phyloP scores from a whole-genome alignment of 208 protist species.

The Trypanosoma rangeli region DNA sequence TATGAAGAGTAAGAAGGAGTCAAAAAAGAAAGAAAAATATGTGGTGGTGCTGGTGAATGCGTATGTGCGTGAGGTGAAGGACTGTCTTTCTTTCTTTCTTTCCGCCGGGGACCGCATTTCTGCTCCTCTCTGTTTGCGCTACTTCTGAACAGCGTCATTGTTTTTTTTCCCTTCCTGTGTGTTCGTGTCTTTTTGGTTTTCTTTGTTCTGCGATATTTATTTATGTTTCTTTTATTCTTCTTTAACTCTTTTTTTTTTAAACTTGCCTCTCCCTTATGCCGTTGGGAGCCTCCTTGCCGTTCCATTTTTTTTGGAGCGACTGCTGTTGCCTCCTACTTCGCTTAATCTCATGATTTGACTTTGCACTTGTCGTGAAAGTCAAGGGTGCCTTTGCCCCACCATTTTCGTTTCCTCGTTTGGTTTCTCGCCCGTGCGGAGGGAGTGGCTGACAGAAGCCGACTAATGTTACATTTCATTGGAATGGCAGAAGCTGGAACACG shows the following conservation, averaged over 20 bases:
- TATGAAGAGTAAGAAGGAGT: neutral
- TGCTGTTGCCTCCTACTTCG: constrained; percentile 10
- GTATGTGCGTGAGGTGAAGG: neutral
- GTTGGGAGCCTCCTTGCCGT: constrained; percentile 7
- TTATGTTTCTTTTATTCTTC: constrained; percentile 1
- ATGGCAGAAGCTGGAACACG: neutral
- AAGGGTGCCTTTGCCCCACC: neutral
- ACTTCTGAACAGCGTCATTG: constrained; percentile 3
- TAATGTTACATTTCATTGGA: constrained; percentile 1
- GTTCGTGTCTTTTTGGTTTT: constrained; percentile 15
- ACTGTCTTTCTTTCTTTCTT: neutral
- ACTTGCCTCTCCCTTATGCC: constrained; percentile 19
- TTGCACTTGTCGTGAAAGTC: neutral
- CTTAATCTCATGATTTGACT: neutral
- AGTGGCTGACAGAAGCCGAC: neutral
- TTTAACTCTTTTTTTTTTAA: constrained; percentile 16
- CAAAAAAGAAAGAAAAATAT: neutral
- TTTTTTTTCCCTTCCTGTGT: constrained; percentile 12
- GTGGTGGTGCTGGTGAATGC: neutral
- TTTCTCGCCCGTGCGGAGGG: neutral
- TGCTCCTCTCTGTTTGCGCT: constrained; percentile 7
- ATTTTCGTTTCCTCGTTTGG: constrained; percentile 27
- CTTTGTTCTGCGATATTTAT: constrained; percentile 6
- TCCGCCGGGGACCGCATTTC: neutral
- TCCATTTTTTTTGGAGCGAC: neutral